Percentiles rank a stretch among this genome's conserved stretches.
phyloP scores from a whole-genome alignment of 345 rosid species.

The Erucastrum elatum region DNA sequence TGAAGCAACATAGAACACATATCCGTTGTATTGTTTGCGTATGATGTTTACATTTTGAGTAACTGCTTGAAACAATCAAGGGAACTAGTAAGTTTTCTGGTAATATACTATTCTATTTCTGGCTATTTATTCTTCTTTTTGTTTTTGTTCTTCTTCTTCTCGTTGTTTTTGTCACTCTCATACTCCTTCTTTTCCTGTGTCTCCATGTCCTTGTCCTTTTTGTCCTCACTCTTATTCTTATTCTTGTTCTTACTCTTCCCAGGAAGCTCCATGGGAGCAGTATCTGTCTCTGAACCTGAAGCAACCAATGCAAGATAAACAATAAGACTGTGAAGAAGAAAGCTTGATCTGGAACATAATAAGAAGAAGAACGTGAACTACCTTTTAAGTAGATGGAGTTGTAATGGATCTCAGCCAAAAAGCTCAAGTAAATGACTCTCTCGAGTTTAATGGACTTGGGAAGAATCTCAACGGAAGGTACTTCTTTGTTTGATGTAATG shows the following conservation, averaged over 20 bases:
- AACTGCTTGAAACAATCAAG: too few relatives aligned
- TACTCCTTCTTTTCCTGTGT: background rate
- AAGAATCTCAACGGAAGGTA: background rate
- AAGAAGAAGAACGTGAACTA: too few relatives aligned
- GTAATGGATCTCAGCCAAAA: background rate
- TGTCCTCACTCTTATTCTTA: background rate
- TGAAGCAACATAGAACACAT: too few relatives aligned
- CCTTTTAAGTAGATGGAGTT: constrained; percentile 4
- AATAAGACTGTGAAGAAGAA: too few relatives aligned
- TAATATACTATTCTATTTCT: too few relatives aligned
- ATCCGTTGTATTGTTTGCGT: too few relatives aligned
- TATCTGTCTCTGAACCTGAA: background rate
- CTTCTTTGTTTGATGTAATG: background rate
- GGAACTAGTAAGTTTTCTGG: background rate
- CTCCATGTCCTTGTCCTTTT: background rate
- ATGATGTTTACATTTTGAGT: too few relatives aligned
- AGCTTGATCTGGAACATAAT: too few relatives aligned
- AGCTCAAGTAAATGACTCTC: background rate
- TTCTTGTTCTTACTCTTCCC: background rate
- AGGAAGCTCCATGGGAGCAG: background rate
- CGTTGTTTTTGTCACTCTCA: background rate
- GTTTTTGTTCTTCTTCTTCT: background rate
- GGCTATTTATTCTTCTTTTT: background rate
- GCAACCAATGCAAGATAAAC: too few relatives aligned
- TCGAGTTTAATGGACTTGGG: background rate